Conservation (phyloP, 192 early-diverging fungal species). For the Backusella luteola region DNA sequence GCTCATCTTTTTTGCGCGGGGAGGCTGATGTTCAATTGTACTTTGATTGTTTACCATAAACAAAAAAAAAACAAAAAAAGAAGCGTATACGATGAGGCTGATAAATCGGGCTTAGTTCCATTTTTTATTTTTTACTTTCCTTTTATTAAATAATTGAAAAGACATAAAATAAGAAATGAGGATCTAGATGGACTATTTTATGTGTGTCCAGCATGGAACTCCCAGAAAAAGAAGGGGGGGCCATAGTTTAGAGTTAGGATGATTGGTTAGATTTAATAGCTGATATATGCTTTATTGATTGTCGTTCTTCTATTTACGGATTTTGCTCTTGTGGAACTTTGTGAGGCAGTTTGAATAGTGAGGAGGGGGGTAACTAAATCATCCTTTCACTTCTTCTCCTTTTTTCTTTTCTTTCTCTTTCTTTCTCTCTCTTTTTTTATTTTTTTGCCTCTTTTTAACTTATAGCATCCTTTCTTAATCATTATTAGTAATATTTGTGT, state of each 20-base stretch:
- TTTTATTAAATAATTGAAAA: not conserved
- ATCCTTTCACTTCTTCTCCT: not conserved
- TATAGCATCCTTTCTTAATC: not conserved
- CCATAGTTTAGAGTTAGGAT: not conserved
- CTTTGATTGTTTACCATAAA: not conserved
- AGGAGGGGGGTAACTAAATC: not conserved
- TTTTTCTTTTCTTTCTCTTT: not conserved
- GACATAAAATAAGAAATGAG: not conserved
- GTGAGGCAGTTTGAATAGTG: not conserved
- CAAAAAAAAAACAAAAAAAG: not conserved
- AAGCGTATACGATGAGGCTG: not conserved
- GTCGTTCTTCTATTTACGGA: not conserved
- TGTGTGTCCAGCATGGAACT: not conserved
- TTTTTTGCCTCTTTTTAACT: no score
- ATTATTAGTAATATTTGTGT: not conserved
- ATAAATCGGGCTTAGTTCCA: not conserved
- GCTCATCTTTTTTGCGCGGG: not conserved
- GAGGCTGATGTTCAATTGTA: not conserved
- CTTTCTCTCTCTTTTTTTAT: not conserved
- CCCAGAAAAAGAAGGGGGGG: not conserved
- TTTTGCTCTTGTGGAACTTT: not conserved
- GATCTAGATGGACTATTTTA: not conserved
- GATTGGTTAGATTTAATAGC: not conserved
- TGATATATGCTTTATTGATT: not conserved
- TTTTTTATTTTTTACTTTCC: not conserved